Conservation (phyloP, 805 yeast species). For the Lipomyces kockii region DNA sequence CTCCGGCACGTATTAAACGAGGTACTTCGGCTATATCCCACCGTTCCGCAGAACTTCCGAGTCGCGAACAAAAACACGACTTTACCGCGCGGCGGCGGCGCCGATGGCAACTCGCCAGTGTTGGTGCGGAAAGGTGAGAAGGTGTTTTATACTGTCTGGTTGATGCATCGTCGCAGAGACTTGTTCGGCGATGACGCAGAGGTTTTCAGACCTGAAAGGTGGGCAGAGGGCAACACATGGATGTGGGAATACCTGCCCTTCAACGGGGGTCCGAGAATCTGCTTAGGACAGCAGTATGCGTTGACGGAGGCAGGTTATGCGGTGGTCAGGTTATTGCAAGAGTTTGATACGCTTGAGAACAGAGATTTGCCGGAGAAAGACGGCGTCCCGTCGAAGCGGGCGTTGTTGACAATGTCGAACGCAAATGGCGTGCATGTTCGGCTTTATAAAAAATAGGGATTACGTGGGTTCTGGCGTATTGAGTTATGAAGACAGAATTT, state of each 20-base stretch:
- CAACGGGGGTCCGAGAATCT: conserved; percentile 61
- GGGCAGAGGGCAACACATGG: conserved; percentile 48
- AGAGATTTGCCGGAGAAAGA: conserved; percentile 16
- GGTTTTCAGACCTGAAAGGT: conserved; percentile 55
- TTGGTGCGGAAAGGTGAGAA: conserved; percentile 52
- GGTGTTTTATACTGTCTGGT: conserved; percentile 49
- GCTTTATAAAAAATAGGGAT: conserved; percentile 46
- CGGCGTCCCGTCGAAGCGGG: conserved; percentile 16
- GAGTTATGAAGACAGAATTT: background rate
- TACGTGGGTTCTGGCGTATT: background rate
- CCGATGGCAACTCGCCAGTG: conserved; percentile 48
- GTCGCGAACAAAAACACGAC: conserved; percentile 53
- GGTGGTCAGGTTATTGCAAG: conserved; percentile 48
- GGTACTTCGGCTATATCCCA: conserved; percentile 55
- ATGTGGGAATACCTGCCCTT: conserved; percentile 59
- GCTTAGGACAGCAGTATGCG: conserved; percentile 62
- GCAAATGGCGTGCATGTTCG: conserved; percentile 23
- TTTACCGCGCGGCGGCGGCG: conserved; percentile 59
- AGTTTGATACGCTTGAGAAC: conserved; percentile 39
- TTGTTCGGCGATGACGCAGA: conserved; percentile 53
- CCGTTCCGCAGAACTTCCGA: conserved; percentile 57
- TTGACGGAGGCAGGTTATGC: conserved; percentile 57
- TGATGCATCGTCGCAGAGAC: conserved; percentile 51
- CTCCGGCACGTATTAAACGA: conserved; percentile 55
- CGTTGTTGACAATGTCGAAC: conserved; percentile 23